Conservation (phyloP, 805 yeast species). For the Metschnikowia peoriensis region DNA sequence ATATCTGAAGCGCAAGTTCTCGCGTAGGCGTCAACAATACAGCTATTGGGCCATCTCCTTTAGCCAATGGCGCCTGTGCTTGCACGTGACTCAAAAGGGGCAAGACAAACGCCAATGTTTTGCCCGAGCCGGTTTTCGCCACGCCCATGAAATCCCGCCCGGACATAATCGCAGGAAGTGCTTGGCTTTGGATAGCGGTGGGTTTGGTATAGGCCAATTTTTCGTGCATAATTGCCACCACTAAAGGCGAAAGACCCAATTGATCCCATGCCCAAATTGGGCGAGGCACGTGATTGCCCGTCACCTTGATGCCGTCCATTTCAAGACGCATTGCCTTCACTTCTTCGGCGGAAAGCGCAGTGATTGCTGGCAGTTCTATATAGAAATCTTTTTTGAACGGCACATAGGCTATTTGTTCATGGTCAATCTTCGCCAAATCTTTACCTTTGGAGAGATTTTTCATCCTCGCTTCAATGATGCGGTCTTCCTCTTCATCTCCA, state of each 20-base stretch:
- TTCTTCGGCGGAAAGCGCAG: slow-evolving; percentile 50
- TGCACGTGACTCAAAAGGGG: slow-evolving; percentile 83
- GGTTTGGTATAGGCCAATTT: slow-evolving; percentile 58
- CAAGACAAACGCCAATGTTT: slow-evolving; percentile 81
- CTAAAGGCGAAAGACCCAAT: slow-evolving; percentile 66
- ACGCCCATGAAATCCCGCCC: slow-evolving; percentile 91
- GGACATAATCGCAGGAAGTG: slow-evolving; percentile 84
- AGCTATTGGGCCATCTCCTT: slow-evolving; percentile 74
- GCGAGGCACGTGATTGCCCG: slow-evolving; percentile 55
- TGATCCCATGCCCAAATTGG: slow-evolving; percentile 82
- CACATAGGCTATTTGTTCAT: slow-evolving; percentile 43
- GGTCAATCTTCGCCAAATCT: slow-evolving; percentile 48
- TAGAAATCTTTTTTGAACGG: slow-evolving; percentile 65
- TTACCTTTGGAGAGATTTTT: slow-evolving; percentile 48
- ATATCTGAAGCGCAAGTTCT: slow-evolving; percentile 84
- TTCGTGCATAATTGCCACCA: slow-evolving; percentile 51
- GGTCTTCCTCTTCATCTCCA: slow-evolving; percentile 30
- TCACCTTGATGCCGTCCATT: slow-evolving; percentile 64
- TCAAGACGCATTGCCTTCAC: slow-evolving; percentile 50
- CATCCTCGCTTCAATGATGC: slow-evolving; percentile 34
- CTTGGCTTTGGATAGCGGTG: slow-evolving; percentile 87
- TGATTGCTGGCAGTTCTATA: slow-evolving; percentile 54
- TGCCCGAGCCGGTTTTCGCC: slow-evolving; percentile 97
- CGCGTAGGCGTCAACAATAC: slow-evolving; percentile 87
- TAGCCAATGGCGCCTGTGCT: slow-evolving; percentile 57